phyloP scores from a whole-genome alignment of 2,329 filamentous ascomycete genomes.

The Apiospora arundinis region DNA sequence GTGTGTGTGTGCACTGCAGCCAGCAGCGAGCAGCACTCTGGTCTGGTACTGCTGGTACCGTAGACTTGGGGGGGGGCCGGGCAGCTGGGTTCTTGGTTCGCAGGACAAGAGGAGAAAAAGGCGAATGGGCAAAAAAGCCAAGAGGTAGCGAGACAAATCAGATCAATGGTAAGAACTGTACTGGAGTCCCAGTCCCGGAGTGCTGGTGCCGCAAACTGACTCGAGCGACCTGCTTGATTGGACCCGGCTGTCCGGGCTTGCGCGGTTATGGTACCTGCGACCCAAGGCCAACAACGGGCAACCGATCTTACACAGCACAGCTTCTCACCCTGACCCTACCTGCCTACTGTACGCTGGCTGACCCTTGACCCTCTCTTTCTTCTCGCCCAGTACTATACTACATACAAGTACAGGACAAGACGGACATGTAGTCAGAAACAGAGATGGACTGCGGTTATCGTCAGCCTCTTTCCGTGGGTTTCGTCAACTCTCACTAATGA shows the following conservation, averaged over 20 bases:
- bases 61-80: not conserved
- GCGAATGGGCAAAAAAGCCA: constrained; percentile 11
- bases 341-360: not conserved
- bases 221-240: constrained; percentile 21
- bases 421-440: too few species aligned
- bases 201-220: constrained; percentile 20
- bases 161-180: constrained; percentile 2
- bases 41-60: too few species aligned
- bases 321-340: not conserved
- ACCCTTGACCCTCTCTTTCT: not conserved
- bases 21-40: too few species aligned
- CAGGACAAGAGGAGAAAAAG: not conserved
- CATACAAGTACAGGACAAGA: too few species aligned
- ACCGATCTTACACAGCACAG: not conserved
- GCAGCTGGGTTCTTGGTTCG: constrained; percentile 15
- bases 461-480: not conserved
- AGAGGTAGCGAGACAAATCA: constrained; percentile 16
- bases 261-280: constrained; percentile 17
- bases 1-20: not conserved
- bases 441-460: not conserved
- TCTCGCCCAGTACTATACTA: not conserved
- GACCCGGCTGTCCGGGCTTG: constrained; percentile 16
- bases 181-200: constrained; percentile 18
- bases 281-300: constrained; percentile 13
- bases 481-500: constrained; percentile 3